A percentile compares a stretch with the other conserved stretches of the same genome.
phyloP scores from a whole-genome alignment of 2,329 filamentous ascomycete species.

The Magnaporthiopsis rhizophila region DNA sequence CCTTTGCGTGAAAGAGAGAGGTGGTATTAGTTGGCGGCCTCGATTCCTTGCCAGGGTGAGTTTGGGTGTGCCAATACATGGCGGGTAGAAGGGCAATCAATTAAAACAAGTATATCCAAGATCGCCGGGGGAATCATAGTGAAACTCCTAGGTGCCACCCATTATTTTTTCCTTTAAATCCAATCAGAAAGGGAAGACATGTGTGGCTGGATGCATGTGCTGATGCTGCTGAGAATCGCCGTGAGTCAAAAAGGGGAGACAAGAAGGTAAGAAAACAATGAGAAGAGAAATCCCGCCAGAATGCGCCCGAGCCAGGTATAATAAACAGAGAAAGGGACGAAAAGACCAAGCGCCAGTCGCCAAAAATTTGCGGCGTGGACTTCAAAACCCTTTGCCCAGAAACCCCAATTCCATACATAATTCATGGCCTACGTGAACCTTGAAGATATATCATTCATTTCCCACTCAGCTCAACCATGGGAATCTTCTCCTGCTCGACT shows the following conservation, averaged over 20 bases:
- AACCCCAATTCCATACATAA: slow-evolving; percentile 1
- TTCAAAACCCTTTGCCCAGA: background rate
- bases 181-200: background rate
- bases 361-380: background rate
- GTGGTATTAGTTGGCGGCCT: background rate
- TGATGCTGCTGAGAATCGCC: background rate
- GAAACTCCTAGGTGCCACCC: background rate
- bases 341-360: background rate
- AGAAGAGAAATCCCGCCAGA: background rate
- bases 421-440: background rate
- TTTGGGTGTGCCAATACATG: background rate
- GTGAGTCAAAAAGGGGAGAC: background rate
- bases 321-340: background rate
- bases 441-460: background rate
- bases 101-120: background rate
- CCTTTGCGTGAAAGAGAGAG: background rate
- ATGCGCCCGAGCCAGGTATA: background rate
- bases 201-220: background rate
- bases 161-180: background rate
- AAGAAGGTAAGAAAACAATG: background rate
- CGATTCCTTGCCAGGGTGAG: background rate
- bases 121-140: background rate
- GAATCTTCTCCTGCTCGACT: slow-evolving; percentile 55
- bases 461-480: slow-evolving; percentile 57
- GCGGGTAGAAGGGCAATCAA: background rate